These are phyloP conservation scores for Aurantiochytrium sp. DNA, from an alignment of 108 stramenopile genomes.

Conservation along the genomic window DNA sequence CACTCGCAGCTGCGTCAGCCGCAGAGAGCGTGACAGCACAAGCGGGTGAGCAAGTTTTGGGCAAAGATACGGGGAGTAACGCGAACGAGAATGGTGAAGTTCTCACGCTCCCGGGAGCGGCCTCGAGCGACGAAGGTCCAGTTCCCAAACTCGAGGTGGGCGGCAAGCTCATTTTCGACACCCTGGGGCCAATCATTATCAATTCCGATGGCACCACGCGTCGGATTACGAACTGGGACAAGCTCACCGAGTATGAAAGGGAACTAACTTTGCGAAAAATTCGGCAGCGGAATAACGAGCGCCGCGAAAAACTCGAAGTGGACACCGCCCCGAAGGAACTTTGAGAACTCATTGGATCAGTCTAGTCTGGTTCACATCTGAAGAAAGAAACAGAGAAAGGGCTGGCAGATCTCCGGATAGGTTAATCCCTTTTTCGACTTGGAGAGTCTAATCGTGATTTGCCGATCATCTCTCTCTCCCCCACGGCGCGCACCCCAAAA, in stretches of 20 bases:
- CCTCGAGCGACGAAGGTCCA: not conserved
- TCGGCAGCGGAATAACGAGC: not conserved
- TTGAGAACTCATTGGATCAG: too few species aligned
- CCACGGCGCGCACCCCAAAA: too few species aligned
- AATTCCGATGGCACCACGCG: not conserved
- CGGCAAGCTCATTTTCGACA: not conserved
- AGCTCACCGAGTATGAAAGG: not conserved
- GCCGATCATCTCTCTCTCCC: too few species aligned
- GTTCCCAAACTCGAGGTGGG: not conserved
- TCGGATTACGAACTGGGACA: conserved; percentile 1
- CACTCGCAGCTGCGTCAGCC: too few species aligned
- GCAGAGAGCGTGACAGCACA: too few species aligned
- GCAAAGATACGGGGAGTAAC: too few species aligned
- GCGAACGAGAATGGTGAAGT: not conserved
- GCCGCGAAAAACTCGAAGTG: not conserved
- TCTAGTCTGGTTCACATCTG: too few species aligned
- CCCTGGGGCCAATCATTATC: not conserved
- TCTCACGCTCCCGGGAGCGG: not conserved
- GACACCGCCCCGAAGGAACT: not conserved
- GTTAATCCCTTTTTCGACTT: too few species aligned
- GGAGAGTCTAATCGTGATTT: too few species aligned
- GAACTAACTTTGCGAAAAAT: not conserved
- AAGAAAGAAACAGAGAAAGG: too few species aligned
- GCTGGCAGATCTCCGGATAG: too few species aligned
- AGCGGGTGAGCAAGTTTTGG: too few species aligned